phyloP scores from a whole-genome alignment of 1,284 basidiomycete genomes.

The Ceratobasidium sp. region DNA sequence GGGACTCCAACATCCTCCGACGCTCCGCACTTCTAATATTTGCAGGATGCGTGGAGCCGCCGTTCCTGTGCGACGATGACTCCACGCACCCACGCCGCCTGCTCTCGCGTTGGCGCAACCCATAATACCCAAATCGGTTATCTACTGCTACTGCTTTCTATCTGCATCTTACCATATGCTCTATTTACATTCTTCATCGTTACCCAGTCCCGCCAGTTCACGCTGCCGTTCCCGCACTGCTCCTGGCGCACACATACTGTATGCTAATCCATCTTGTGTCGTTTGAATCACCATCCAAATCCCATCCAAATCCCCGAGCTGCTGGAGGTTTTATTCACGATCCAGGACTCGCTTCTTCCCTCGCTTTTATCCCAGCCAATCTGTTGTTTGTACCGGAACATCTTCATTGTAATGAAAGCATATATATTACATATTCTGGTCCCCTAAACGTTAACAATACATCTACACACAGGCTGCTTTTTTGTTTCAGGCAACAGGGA shows the following conservation, averaged over 20 bases:
- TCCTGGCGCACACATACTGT: slow-evolving; percentile 20
- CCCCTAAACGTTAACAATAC: neutral
- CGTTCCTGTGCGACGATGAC: slow-evolving; percentile 9
- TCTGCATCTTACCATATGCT: slow-evolving; percentile 38
- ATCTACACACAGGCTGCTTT: neutral
- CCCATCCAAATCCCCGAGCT: slow-evolving; percentile 13
- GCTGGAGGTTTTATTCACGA: slow-evolving; percentile 38
- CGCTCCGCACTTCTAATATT: slow-evolving; percentile 28
- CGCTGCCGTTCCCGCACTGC: slow-evolving; percentile 12
- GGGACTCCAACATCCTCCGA: slow-evolving; percentile 24
- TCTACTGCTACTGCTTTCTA: slow-evolving; percentile 1
- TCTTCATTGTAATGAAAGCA: slow-evolving; percentile 33
- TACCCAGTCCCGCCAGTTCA: slow-evolving; percentile 29
- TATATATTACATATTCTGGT: slow-evolving; percentile 31
- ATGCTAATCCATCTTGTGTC: slow-evolving; percentile 10
- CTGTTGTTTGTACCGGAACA: slow-evolving; percentile 38
- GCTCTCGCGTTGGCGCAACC: slow-evolving; percentile 3
- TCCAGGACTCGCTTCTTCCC: slow-evolving; percentile 21
- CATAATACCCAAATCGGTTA: slow-evolving; percentile 26
- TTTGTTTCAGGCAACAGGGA: slow-evolving; percentile 21
- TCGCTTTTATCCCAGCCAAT: slow-evolving; percentile 6
- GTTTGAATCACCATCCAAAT: neutral
- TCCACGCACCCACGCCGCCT: slow-evolving; percentile 18
- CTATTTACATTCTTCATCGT: slow-evolving; percentile 19
- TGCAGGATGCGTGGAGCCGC: slow-evolving; percentile 5